Base-by-base conservation (phyloP, 176 grass and related monocot genomes). In the Juncus inflexus region DNA sequence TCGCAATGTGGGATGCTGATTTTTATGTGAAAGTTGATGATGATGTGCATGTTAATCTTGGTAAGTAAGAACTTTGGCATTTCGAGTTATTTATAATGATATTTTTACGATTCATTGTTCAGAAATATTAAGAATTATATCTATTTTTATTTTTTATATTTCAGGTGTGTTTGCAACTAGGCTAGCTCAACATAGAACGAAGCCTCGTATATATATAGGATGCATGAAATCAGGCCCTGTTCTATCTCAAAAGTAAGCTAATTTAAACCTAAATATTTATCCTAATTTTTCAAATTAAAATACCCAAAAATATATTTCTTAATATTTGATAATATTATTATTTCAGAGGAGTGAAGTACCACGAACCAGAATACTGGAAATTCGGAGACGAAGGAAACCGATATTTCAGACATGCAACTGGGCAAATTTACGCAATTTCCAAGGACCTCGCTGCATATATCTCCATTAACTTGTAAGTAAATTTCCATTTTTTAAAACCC, bases 21-120 rank as follows among this genome's bases (percentile, higher is more conserved):
- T 97, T 97, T 83, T 97, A 89, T 76, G 84, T 89, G 61, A 97
- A 97, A 67, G 88, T 97, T 73, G 92, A 97, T 65, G 92, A 97
- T 52, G 92, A 97, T 72, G 85, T 97, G 74, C 92, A 97, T 64
- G 72, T 97, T 78, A 97, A 97, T 82, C 79, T 97, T 61, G 91
- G 91, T 90, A 80, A 72, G 60, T n/a, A 7, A 40, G 4, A 10
- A 28, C 8, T 9, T 5, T 19, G 42, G 43, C 2, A 47, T 9
- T 9, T 6, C 4, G 9, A 47, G 19, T 28, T 28, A 28, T 28
- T 28, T 28, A 28, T 28, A 28, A 28, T 28, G 19, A 28, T 28
- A 28, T 28, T 28, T 28, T 28, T 28, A 28, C 19, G 19, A 28
- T 28, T 28, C 0, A 28, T 28, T 28, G 19, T 28, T 28, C 19